phyloP scores from a whole-genome alignment of 192 early-diverging fungal genomes.

The Fimicolochytrium jonesii region DNA sequence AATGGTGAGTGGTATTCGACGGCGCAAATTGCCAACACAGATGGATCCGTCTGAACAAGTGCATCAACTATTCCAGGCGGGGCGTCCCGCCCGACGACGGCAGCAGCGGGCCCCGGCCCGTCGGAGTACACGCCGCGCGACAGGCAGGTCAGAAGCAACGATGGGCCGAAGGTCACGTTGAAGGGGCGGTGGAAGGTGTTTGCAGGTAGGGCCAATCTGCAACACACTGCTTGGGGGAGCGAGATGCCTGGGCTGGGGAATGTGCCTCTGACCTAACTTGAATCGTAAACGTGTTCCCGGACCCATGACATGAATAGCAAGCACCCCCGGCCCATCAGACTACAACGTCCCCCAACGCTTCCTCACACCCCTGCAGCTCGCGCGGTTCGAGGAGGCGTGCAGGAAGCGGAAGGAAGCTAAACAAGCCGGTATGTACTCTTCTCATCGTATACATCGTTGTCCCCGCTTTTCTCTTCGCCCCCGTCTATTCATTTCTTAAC shows the following conservation, averaged over 20 bases:
- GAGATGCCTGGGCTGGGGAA: no score
- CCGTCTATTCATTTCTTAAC: no score
- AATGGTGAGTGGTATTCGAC: no score
- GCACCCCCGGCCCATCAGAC: slow-evolving; percentile 49
- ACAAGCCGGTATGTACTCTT: not conserved
- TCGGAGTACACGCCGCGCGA: slow-evolving; percentile 45
- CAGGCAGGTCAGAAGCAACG: slow-evolving; percentile 47
- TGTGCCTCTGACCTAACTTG: no score
- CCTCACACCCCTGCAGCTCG: slow-evolving; percentile 29
- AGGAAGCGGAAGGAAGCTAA: slow-evolving; percentile 17
- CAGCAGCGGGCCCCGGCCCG: slow-evolving; percentile 34
- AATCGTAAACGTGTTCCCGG: not conserved
- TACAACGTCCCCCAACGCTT: slow-evolving; percentile 35
- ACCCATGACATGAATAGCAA: slow-evolving; percentile 2
- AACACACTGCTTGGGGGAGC: no score
- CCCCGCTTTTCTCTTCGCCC: no score
- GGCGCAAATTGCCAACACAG: no score
- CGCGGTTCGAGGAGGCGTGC: slow-evolving; percentile 15
- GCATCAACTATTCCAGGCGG: no score
- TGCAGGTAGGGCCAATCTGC: no score
- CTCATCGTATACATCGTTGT: no score
- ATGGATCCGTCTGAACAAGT: no score
- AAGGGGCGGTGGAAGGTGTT: slow-evolving; percentile 32
- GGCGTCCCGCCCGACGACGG: no score
- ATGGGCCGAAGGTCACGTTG: slow-evolving; percentile 39